Evolutionary conservation across 768 basidiomycete species (phyloP), one percentile per base, ranked within the genome.

Genomic region (Amanita subjunquillea): DNA sequence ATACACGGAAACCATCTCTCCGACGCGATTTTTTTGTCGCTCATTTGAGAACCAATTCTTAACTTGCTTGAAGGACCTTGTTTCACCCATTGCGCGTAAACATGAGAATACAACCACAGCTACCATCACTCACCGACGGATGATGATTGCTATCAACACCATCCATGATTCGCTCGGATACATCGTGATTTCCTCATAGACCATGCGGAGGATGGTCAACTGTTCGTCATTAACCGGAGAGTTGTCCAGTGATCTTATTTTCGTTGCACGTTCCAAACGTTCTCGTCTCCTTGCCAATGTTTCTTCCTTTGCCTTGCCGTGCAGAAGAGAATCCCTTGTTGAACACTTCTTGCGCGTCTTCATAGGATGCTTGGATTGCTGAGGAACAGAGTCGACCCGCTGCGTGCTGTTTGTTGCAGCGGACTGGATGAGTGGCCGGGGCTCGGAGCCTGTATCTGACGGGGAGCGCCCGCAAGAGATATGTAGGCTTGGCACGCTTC

Each of bases 31-130:
- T 55, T 73, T 73, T 58, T 73, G 81, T 40, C 81, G 72, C 64
- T 80, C 74, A 63, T 83, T 83, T 4, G 79, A 79, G 55, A 83
- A 83, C 80, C 81, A 83, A 56, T 81, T 81, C 65, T 78, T 80
- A 51, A 82, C 74, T 63, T 81, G 80, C 58, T 74, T 75, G 59
- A 77, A 78, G 45, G 79, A 73, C 57, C 79, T 80, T 61, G 45
- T 12, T 34, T 34, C 13, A 34, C 4, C 10, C 47, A 37, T 37
- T 22, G 39, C 27, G 48, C 34, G 46, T 55, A 45, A 53, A 48
- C 46, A 53, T 38, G 25, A 45, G 40, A 34, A 38, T 27, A 45
- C 37, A 42, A 8, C n/a, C 6, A 30, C 49, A 53, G 40, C 36
- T 44, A 27, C 50, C 30, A 34, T 17, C 36, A 59, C 68, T 58